These are phyloP conservation scores for Agrocybe pediades DNA, from an alignment of 768 basidiomycete species.

Conservation along the genomic window DNA sequence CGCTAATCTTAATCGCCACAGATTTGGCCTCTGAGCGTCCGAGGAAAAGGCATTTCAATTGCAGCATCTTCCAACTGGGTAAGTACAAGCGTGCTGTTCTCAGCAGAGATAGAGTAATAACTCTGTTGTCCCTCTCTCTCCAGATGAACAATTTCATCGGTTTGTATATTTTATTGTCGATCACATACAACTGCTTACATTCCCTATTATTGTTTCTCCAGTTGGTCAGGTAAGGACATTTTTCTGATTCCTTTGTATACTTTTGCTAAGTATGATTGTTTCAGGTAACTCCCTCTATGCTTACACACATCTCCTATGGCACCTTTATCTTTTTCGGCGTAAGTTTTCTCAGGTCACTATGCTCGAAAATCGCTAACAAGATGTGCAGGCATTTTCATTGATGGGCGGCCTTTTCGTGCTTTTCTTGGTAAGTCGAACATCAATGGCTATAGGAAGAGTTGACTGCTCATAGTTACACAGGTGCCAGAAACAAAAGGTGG, in stretches of 20 bases:
- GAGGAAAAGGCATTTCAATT: slow-evolving; percentile 77
- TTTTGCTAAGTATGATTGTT: too few species aligned
- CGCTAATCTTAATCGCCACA: too few species aligned
- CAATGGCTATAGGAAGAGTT: not conserved
- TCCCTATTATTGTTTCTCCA: slow-evolving; percentile 10
- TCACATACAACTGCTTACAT: not conserved
- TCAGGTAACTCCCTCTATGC: slow-evolving; percentile 71
- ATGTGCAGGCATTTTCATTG: slow-evolving; percentile 58
- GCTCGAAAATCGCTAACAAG: not conserved
- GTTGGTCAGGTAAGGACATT: slow-evolving; percentile 54
- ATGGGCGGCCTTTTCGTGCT: slow-evolving; percentile 67
- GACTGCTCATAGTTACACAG: slow-evolving; percentile 25
- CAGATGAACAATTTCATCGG: slow-evolving; percentile 82
- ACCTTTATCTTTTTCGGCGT: slow-evolving; percentile 82
- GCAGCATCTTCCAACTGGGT: slow-evolving; percentile 79
- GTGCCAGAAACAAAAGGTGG: slow-evolving; percentile 75
- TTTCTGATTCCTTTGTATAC: too few species aligned
- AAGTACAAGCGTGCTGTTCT: slow-evolving; percentile 19
- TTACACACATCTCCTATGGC: slow-evolving; percentile 61
- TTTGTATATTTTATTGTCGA: slow-evolving; percentile 23
- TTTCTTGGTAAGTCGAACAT: slow-evolving; percentile 50
- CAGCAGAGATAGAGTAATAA: not conserved
- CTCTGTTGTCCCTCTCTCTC: not conserved
- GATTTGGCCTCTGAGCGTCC: slow-evolving; percentile 72
- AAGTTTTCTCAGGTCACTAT: slow-evolving; percentile 18